These are phyloP conservation scores for Metschnikowia arizonensis DNA, from an alignment of 805 yeast genomes.

Conservation along the genomic window DNA sequence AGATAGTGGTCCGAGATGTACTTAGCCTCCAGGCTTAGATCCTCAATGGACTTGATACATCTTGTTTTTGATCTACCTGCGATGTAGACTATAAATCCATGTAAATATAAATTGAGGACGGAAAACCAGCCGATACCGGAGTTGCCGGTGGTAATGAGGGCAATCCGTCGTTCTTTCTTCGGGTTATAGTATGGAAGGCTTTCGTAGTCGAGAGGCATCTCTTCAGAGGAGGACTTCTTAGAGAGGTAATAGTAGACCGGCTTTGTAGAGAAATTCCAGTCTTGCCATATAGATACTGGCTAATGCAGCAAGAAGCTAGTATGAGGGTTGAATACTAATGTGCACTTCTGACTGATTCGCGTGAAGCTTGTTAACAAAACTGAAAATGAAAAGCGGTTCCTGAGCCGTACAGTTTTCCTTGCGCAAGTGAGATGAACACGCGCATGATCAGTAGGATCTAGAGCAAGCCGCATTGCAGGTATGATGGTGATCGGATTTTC, in stretches of 20 bases:
- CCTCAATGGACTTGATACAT: slow-evolving; percentile 53
- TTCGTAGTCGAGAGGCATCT: slow-evolving; percentile 10
- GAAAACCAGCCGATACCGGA: slow-evolving; percentile 79
- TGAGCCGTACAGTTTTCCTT: slow-evolving; percentile 2
- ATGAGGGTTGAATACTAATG: neutral
- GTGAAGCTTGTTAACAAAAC: neutral
- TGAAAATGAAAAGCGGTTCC: neutral
- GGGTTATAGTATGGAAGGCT: slow-evolving; percentile 63
- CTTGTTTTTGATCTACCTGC: slow-evolving; percentile 64
- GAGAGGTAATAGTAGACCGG: neutral
- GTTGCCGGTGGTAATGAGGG: slow-evolving; percentile 77
- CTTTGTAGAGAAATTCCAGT: neutral
- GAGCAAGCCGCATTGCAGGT: neutral
- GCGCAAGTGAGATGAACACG: slow-evolving; percentile 1
- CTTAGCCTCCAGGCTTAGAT: slow-evolving; percentile 52
- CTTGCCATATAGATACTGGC: neutral
- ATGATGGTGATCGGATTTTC: neutral
- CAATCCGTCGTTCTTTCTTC: slow-evolving; percentile 50
- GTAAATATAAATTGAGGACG: slow-evolving; percentile 69
- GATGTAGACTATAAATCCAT: slow-evolving; percentile 71
- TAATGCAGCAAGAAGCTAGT: neutral
- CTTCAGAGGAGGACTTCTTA: neutral
- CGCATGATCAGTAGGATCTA: neutral
- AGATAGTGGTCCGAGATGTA: slow-evolving; percentile 22
- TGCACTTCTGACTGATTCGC: neutral